Conservation (phyloP, 2,329 filamentous ascomycete genomes). For the Diaporthe sp. region DNA sequence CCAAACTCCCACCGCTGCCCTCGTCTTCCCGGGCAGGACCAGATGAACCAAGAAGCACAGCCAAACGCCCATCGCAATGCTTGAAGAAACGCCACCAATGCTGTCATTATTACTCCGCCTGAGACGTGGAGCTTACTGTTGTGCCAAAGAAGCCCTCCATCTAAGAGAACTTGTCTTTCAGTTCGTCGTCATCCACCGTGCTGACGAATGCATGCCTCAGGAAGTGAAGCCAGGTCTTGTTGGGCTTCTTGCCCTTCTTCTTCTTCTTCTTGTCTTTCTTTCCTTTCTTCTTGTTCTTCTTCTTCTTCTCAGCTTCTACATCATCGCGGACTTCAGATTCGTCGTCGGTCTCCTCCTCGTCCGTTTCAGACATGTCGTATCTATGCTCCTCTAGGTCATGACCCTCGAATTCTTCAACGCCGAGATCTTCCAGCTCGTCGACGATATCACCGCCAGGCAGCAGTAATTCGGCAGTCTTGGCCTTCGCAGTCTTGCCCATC, state of each 20-base stretch:
- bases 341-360: conserved; percentile 45
- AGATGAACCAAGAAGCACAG: conserved; percentile 25
- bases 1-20: conserved; percentile 1
- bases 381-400: conserved; percentile 33
- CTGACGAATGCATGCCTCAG: conserved; percentile 83
- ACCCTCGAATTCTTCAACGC: conserved; percentile 37
- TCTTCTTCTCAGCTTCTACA: conserved; percentile 48
- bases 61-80: conserved; percentile 33
- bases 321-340: conserved; percentile 43
- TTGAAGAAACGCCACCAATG: conserved; percentile 31
- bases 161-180: conserved; percentile 57
- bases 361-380: conserved; percentile 46
- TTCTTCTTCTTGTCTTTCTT: conserved; percentile 57
- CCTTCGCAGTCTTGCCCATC: conserved; percentile 70
- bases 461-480: conserved; percentile 37
- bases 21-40: background rate
- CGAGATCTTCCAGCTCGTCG: conserved; percentile 21
- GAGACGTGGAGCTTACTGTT: background rate
- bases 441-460: conserved; percentile 33
- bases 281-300: conserved; percentile 60
- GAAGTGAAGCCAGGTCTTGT: conserved; percentile 83
- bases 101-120: conserved; percentile 14
- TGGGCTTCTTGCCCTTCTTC: conserved; percentile 67
- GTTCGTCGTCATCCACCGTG: conserved; percentile 74
- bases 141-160: background rate